Base-by-base conservation (phyloP, 106 monocot genomes). In the Hemerocallis citrina region DNA sequence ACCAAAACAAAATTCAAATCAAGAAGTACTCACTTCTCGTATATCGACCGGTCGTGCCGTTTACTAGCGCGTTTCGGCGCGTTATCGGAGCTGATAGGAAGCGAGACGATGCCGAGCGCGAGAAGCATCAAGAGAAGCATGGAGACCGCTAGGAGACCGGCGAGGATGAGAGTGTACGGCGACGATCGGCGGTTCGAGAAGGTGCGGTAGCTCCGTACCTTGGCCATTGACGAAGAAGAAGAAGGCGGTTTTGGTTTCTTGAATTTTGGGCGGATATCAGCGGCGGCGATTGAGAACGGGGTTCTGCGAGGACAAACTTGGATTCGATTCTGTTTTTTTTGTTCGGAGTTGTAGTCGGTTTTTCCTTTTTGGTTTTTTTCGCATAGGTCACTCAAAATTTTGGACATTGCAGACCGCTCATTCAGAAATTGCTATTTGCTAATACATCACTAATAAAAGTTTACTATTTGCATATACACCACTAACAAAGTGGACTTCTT, bases 51-150 rank as follows among this genome's bases (percentile, higher is more conserved):
- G 30, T 60, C 52, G 59, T 40, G 59, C 25, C 47, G 47, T n/a
- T 5, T 56, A 30, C 9, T 30, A 8, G 29, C 17, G 31, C 32
- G 47, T 10, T 39, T 52, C 17, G 69, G 70, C 30, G 74, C 61
- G 9, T 52, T 42, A 16, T 73, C 52, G 45, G 75, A 79, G 65
- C 48, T 65, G 44, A 79, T 38, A 34, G 90, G 90, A 3, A 90
- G 61, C 19, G 90, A 90, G 68, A 90, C 68, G 61, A 79, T 79
- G 1, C 90, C 90, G 35, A 85, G 52, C 23, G 81, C 72, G 23
- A 90, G 82, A 8, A 90, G 79, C 72, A 90, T 37, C 22, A 90
- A 37, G 13, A 85, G 67, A 25, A 79, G 71, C 23, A 85, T 61
- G 15, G 79, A 81, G 5, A 80, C 20, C 41, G 61, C 17, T 31